Evolutionary conservation across 2,329 filamentous ascomycete genomes (phyloP), one percentile per base, ranked within the genome.

Genomic region (Graphilbum fragrans): DNA sequence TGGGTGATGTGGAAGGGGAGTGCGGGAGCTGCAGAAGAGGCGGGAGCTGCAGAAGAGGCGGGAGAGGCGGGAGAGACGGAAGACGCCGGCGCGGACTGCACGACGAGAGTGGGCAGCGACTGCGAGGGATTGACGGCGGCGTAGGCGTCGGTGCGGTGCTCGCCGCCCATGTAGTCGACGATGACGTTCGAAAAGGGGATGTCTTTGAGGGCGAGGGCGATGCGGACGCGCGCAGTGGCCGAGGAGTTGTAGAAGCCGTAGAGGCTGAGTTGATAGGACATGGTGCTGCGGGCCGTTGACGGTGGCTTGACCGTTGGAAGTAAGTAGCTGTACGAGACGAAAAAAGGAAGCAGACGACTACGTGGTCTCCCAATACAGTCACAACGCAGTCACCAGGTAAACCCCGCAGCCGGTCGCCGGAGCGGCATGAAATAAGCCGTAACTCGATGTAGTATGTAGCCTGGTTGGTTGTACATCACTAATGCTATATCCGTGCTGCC

Each of bases 161-260:
- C 70, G 46, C 61, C 56, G 39, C 70, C 66, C 45, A 75, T 61
- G 6, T 78, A 65, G 50, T 78, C 71, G 52, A 78, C 58, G 40
- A 63, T 61, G 25, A 64, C 55, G 18, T 61, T 55, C 7, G 63
- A 61, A 48, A 70, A 70, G 3, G 60, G 48, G 40, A 80, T 64
- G 19, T 53, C 53, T 49, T 80, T 80, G 39, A 74, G 59, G 42
- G 71, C 59, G 2, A 77, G 60, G 11, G 73, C 72, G 45, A 80
- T 79, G 36, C 74, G 73, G 5, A 81, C 59, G 12, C 77, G 70
- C 1, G 69, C 74, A 1, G 74, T 72, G 58, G 74, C 80, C 16
- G 74, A 78, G 37, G 76, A 80, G 47, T 72, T 66, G 57, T 72
- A 78, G 59, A 77, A 80, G 45, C 66, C 70, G 60, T 80, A 68